Evolutionary conservation across 257 asterid species (phyloP).

Genomic region (Fraxinus anomala): DNA sequence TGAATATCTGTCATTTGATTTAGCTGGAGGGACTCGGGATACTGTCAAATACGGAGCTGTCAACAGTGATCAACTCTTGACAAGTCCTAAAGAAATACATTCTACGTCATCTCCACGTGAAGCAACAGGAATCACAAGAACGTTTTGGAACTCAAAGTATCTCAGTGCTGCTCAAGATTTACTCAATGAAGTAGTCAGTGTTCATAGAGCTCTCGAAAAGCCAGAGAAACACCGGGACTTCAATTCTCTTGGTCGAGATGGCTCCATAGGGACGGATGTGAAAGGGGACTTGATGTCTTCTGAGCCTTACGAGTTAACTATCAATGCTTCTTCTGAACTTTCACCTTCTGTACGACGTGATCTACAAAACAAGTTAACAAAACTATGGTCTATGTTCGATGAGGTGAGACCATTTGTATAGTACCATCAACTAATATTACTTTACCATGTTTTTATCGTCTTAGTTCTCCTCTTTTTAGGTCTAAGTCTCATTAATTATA

Average conservation of each 20-base stretch:
- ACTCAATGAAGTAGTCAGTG: constrained; percentile 61
- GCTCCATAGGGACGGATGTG: constrained; percentile 33
- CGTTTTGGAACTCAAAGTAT: constrained; percentile 49
- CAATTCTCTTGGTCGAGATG: constrained; percentile 33
- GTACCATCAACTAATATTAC: neutral
- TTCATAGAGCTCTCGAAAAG: constrained; percentile 41
- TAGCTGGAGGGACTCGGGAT: constrained; percentile 36
- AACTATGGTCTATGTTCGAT: constrained; percentile 58
- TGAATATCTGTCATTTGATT: constrained; percentile 57
- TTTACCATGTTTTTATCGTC: too few species aligned
- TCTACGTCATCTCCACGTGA: constrained; percentile 34
- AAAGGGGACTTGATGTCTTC: constrained; percentile 33
- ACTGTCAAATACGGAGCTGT: constrained; percentile 29
- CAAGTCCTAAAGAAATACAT: constrained; percentile 34
- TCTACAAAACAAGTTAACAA: constrained; percentile 59
- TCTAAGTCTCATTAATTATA: neutral
- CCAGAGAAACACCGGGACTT: constrained; percentile 32
- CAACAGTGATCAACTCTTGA: constrained; percentile 27
- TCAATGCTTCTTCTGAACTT: constrained; percentile 36
- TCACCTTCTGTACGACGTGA: constrained; percentile 56
- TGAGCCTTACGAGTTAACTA: constrained; percentile 35
- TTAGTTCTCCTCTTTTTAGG: constrained; percentile 6
- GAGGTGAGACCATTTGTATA: constrained; percentile 45
- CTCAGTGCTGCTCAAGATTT: constrained; percentile 66
- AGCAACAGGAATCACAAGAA: constrained; percentile 32